phyloP scores from a whole-genome alignment of 2,329 filamentous ascomycete genomes.

The Gyromitra esculenta region DNA sequence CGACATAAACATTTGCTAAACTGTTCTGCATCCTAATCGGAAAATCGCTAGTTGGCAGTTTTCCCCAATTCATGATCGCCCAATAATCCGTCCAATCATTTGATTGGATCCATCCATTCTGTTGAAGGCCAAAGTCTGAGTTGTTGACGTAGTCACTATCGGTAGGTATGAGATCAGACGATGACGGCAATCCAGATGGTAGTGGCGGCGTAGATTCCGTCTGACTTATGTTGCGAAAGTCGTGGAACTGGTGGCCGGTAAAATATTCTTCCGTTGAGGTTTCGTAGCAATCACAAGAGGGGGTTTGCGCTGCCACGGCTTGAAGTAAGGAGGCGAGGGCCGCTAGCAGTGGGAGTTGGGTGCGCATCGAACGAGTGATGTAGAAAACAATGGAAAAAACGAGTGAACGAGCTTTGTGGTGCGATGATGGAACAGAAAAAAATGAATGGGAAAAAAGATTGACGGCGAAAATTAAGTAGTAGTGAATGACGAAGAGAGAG shows the following conservation, averaged over 20 bases:
- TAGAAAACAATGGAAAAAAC: background rate
- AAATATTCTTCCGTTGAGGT: slow-evolving; percentile 45
- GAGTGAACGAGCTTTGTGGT: background rate
- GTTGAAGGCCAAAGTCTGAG: slow-evolving; percentile 35
- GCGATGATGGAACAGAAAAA: too few relatives aligned
- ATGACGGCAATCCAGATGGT: slow-evolving; percentile 26
- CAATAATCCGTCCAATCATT: slow-evolving; percentile 43
- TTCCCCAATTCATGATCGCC: slow-evolving; percentile 51
- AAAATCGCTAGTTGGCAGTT: slow-evolving; percentile 12
- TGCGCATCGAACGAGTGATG: slow-evolving; percentile 2
- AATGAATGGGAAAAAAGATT: background rate
- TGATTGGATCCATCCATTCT: slow-evolving; percentile 46
- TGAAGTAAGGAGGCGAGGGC: slow-evolving; percentile 18
- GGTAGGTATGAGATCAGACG: slow-evolving; percentile 6
- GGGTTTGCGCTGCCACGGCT: background rate
- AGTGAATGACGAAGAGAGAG: slow-evolving; percentile 4
- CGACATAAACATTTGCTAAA: slow-evolving; percentile 52
- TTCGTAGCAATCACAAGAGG: slow-evolving; percentile 50
- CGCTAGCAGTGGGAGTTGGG: background rate
- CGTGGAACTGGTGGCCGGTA: slow-evolving; percentile 42
- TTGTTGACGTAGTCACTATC: slow-evolving; percentile 16
- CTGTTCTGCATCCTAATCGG: slow-evolving; percentile 51
- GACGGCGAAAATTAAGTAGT: background rate
- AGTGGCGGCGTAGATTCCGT: slow-evolving; percentile 18
- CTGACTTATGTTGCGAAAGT: slow-evolving; percentile 38